These are phyloP conservation scores for Syncephalis fuscata DNA, from an alignment of 371 early-diverging fungal genomes.

Conservation along the genomic window DNA sequence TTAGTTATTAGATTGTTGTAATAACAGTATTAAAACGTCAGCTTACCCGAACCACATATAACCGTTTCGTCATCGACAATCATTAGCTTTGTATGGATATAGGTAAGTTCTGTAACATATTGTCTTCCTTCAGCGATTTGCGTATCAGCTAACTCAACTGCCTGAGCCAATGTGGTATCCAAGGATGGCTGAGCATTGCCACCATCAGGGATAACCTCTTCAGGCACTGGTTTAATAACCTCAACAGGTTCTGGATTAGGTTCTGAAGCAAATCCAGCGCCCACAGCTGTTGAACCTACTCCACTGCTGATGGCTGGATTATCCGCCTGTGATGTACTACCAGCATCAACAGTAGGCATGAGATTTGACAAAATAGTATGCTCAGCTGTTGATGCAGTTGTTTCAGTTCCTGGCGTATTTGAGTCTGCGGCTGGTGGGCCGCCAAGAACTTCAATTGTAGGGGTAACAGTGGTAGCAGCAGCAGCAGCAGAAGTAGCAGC, in stretches of 20 bases:
- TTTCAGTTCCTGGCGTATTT: too few species aligned
- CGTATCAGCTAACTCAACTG: neutral
- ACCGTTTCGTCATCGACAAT: constrained; percentile 64
- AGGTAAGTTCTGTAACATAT: constrained; percentile 58
- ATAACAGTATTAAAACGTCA: neutral
- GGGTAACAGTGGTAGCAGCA: too few species aligned
- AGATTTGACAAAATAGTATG: too few species aligned
- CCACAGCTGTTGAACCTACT: too few species aligned
- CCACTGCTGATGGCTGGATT: too few species aligned
- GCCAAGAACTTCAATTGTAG: too few species aligned
- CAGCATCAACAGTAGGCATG: too few species aligned
- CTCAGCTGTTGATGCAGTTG: too few species aligned
- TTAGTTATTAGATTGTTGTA: neutral
- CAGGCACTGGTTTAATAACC: neutral
- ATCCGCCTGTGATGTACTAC: too few species aligned
- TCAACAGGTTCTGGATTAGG: neutral
- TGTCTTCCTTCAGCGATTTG: constrained; percentile 7
- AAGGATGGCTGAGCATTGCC: neutral
- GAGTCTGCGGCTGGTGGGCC: too few species aligned
- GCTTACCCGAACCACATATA: constrained; percentile 35
- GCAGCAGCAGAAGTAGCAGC: neutral
- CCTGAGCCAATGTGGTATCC: neutral
- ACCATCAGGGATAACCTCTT: neutral
- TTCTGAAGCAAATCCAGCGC: neutral
- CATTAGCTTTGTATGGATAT: constrained; percentile 75